Percentiles rank a stretch among this genome's conserved stretches.
Evolutionary conservation across 2,329 filamentous ascomycete species (phyloP).

Genomic region (Sclerotinia minor): DNA sequence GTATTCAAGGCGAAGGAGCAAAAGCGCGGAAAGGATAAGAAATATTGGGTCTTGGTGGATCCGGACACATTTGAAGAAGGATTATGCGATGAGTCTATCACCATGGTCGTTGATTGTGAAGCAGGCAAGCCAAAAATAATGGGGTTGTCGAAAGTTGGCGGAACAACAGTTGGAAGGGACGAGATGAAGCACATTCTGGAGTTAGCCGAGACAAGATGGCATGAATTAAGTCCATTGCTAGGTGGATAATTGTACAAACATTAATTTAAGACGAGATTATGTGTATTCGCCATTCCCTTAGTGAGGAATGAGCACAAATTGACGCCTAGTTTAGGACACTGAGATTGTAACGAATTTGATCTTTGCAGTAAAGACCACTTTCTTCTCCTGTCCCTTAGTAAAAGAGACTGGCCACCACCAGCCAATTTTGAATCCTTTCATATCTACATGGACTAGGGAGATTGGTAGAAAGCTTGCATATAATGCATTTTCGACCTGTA

Average conservation of each 20-base stretch:
- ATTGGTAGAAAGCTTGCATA: not conserved
- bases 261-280: slow-evolving; percentile 9
- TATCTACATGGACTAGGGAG: not conserved
- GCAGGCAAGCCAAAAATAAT: slow-evolving; percentile 56
- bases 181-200: slow-evolving; percentile 60
- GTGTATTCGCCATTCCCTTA: slow-evolving; percentile 3
- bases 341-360: not conserved
- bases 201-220: slow-evolving; percentile 64
- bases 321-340: not conserved
- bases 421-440: not conserved
- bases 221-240: slow-evolving; percentile 45
- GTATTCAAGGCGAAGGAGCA: slow-evolving; percentile 66
- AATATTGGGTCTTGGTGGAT: slow-evolving; percentile 79
- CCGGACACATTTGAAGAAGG: slow-evolving; percentile 88
- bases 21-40: slow-evolving; percentile 51
- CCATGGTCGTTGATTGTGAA: slow-evolving; percentile 69
- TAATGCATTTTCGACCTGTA: not conserved
- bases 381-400: too few species aligned
- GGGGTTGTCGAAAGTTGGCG: slow-evolving; percentile 81
- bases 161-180: slow-evolving; percentile 65
- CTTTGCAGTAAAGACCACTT: not conserved
- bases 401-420: not conserved
- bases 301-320: slow-evolving; percentile 1
- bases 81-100: slow-evolving; percentile 80
- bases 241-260: slow-evolving; percentile 29